Base-by-base conservation (phyloP, 495 filamentous ascomycete genomes). In the Chlorociboria aeruginascens region DNA sequence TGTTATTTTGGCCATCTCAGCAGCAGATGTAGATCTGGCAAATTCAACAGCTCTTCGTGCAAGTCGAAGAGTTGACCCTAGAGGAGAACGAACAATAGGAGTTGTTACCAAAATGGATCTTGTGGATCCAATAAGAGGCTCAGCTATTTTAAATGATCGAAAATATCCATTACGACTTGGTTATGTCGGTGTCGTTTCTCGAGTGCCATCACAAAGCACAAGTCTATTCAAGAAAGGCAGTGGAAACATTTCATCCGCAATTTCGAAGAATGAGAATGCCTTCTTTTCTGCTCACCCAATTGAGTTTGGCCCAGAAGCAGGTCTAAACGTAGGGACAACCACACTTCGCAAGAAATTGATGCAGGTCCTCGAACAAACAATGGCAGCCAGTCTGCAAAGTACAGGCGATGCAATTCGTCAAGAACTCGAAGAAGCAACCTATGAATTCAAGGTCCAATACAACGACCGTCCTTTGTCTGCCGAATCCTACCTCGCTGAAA, bases 91-190 rank as follows among this genome's bases (percentile, higher is more conserved):
- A 45, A 99, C 92, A 2, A 97, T 99, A 59, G 92, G 92, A 33
- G 92, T 99, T 17, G 84, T 99, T 20, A 99, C 92, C 20, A 99
- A 99, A 68, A 95, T 99, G 90, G 92, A 99, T 61, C 76, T 99
- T 16, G 89, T 99, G 14, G 89, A 95, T 48, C 76, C 92, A 10
- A 69, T 70, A 14, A 79, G 92, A 48, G 92, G 89, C 12, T 72
- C 76, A 12, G 71, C 73, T 30, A 85, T 99, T 31, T 68, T 99
- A 7, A 72, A 68, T 34, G 92, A 99, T 63, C 80, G 79, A 62
- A 94, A 96, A 59, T 99, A 99, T 53, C 89, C 93, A 42, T 75
- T 99, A 30, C 76, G 90, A 8, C 72, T 99, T 28, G 92, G 92
- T n/a, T 99, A 99, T 61, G 89, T 99, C 2, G 92, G 92, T 42